These are phyloP conservation scores for Lasiodiplodia sp. DNA, from an alignment of 2,329 filamentous ascomycete genomes.

Conservation along the genomic window DNA sequence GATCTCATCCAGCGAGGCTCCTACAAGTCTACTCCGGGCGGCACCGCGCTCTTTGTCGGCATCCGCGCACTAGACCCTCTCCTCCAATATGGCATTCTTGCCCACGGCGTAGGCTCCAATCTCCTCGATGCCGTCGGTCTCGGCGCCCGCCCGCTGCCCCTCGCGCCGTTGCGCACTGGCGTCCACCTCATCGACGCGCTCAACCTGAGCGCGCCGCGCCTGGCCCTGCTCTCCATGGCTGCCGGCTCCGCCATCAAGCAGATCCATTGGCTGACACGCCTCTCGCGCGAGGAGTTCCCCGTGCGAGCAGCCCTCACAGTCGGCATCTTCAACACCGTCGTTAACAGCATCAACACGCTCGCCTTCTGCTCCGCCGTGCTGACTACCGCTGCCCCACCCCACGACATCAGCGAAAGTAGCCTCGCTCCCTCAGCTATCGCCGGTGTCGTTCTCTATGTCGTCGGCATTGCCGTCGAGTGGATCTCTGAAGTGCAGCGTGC, in stretches of 20 bases:
- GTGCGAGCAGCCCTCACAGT: slow-evolving; percentile 53
- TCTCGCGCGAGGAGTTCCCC: slow-evolving; percentile 61
- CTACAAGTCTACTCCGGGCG: slow-evolving; percentile 48
- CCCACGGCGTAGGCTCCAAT: slow-evolving; percentile 48
- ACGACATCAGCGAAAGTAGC: slow-evolving; percentile 33
- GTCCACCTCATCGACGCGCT: slow-evolving; percentile 50
- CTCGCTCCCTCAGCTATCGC: slow-evolving; percentile 54
- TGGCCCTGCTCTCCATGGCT: slow-evolving; percentile 62
- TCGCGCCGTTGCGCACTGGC: slow-evolving; percentile 37
- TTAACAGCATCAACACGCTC: slow-evolving; percentile 64
- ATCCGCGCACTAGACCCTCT: slow-evolving; percentile 56
- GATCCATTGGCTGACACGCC: slow-evolving; percentile 58
- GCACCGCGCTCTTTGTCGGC: slow-evolving; percentile 53
- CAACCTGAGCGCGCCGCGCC: slow-evolving; percentile 58
- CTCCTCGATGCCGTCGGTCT: slow-evolving; percentile 58
- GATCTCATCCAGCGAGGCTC: slow-evolving; percentile 52
- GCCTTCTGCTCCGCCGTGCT: slow-evolving; percentile 60
- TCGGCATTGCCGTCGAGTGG: slow-evolving; percentile 63
- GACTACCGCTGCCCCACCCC: slow-evolving; percentile 51
- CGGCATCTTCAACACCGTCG: slow-evolving; percentile 59
- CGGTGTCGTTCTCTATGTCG: slow-evolving; percentile 58
- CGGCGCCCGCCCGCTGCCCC: slow-evolving; percentile 47
- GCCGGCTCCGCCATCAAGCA: slow-evolving; percentile 63
- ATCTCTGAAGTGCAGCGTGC: slow-evolving; percentile 65
- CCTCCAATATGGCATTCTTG: slow-evolving; percentile 59